Evolutionary conservation across 106 monocot species (phyloP).

Genomic region (Phalaenopsis equestris): DNA sequence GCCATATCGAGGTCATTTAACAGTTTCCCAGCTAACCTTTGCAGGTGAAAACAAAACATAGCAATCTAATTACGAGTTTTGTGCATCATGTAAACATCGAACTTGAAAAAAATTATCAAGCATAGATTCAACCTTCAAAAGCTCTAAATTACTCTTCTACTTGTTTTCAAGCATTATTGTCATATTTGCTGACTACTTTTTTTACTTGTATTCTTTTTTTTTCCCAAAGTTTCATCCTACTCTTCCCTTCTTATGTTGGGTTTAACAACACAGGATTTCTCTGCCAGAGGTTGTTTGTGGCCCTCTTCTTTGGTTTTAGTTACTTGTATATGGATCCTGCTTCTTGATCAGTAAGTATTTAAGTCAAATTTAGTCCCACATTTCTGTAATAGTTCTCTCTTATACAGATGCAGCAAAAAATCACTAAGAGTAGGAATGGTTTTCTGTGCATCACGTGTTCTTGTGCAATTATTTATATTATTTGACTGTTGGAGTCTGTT

Average conservation of each 20-base stretch:
- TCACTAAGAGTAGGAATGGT: background rate
- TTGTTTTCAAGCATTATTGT: background rate
- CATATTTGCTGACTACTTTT: background rate
- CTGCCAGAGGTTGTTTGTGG: background rate
- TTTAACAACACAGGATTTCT: slow-evolving; percentile 4
- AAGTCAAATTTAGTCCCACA: background rate
- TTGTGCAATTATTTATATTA: slow-evolving; percentile 1
- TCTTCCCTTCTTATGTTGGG: background rate
- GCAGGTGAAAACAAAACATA: no score
- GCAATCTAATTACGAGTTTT: no score
- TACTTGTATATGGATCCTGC: slow-evolving; percentile 4
- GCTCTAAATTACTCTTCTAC: background rate
- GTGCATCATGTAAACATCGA: no score
- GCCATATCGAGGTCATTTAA: no score
- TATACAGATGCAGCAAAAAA: background rate
- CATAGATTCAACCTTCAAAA: no score
- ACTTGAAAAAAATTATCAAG: no score
- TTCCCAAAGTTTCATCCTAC: background rate
- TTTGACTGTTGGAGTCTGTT: background rate
- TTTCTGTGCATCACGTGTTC: background rate
- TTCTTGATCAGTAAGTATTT: background rate
- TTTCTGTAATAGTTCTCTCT: background rate
- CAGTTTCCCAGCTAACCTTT: no score
- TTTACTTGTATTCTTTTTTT: background rate
- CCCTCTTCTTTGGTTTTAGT: background rate